Evolutionary conservation across 2,329 filamentous ascomycete species (phyloP).

Genomic region (Apiospora marii): DNA sequence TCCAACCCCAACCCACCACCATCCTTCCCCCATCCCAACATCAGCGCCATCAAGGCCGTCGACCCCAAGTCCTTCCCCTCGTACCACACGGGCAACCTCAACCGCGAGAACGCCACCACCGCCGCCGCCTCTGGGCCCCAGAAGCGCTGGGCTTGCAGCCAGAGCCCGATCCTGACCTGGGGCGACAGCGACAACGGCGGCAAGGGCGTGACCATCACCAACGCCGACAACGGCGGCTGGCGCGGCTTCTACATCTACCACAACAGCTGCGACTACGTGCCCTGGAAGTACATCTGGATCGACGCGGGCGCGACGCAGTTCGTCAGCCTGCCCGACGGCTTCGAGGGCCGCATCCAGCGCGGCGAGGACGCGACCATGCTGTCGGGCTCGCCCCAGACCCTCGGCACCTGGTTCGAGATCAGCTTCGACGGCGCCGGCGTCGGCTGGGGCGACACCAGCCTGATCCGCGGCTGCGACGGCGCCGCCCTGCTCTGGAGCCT

Average conservation of each 20-base stretch:
- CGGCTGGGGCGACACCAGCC: constrained; percentile 38
- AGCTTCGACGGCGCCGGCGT: constrained; percentile 34
- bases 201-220: constrained; percentile 32
- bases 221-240: constrained; percentile 29
- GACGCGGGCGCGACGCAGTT: constrained; percentile 34
- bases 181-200: constrained; percentile 33
- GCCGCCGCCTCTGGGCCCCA: background rate
- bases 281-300: constrained; percentile 40
- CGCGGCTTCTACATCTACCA: constrained; percentile 37
- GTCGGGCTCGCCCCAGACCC: constrained; percentile 34
- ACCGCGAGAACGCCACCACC: background rate
- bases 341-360: constrained; percentile 38
- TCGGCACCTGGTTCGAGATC: constrained; percentile 40
- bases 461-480: constrained; percentile 42
- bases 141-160: constrained; percentile 30
- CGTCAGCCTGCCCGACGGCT: constrained; percentile 36
- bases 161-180: constrained; percentile 30
- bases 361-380: constrained; percentile 37
- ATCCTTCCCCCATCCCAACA: constrained; percentile 21
- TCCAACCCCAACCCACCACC: background rate
- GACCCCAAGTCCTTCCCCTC: constrained; percentile 15
- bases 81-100: constrained; percentile 15
- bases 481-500: constrained; percentile 33
- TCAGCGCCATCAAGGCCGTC: constrained; percentile 22
- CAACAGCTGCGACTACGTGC: constrained; percentile 38